A percentile compares a stretch with the other conserved stretches of the same genome.
Evolutionary conservation across 2,329 filamentous ascomycete species (phyloP).

Genomic region (Lasiodiplodia citricola): DNA sequence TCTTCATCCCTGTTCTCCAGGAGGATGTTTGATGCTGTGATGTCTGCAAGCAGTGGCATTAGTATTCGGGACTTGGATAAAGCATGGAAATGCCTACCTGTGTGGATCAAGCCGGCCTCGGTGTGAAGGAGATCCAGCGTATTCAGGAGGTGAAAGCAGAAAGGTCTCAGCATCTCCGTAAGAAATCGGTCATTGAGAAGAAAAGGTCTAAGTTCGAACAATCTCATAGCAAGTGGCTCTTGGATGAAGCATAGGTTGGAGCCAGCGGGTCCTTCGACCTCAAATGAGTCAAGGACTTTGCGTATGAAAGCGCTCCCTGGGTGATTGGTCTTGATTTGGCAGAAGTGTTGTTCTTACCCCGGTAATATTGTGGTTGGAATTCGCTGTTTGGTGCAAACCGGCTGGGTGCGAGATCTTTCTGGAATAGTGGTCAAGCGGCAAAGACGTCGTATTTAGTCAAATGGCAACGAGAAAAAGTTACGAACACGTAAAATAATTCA

Average conservation of each 20-base stretch:
- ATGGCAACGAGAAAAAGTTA: too few relatives aligned
- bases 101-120: constrained; percentile 37
- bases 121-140: constrained; percentile 40
- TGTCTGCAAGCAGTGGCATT: constrained; percentile 31
- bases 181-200: constrained; percentile 31
- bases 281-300: constrained; percentile 41
- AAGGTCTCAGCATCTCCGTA: constrained; percentile 33
- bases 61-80: not conserved
- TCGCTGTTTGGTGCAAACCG: too few relatives aligned
- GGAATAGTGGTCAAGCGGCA: too few relatives aligned
- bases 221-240: constrained; percentile 38
- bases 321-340: constrained; percentile 34
- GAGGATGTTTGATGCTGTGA: constrained; percentile 42
- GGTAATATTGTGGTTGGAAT: too few relatives aligned
- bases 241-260: constrained; percentile 46
- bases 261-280: constrained; percentile 38
- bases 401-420: too few relatives aligned
- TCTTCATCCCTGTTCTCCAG: constrained; percentile 37
- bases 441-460: too few relatives aligned
- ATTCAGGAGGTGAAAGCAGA: constrained; percentile 32
- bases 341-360: constrained; percentile 30
- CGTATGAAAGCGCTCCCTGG: constrained; percentile 40
- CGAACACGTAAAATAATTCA: too few relatives aligned
- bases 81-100: constrained; percentile 30
- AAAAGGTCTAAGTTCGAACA: constrained; percentile 31